Evolutionary conservation across 306 rosid genomes (phyloP), one percentile per base, ranked within the genome.

Genomic region (Cucurbita maxima): DNA sequence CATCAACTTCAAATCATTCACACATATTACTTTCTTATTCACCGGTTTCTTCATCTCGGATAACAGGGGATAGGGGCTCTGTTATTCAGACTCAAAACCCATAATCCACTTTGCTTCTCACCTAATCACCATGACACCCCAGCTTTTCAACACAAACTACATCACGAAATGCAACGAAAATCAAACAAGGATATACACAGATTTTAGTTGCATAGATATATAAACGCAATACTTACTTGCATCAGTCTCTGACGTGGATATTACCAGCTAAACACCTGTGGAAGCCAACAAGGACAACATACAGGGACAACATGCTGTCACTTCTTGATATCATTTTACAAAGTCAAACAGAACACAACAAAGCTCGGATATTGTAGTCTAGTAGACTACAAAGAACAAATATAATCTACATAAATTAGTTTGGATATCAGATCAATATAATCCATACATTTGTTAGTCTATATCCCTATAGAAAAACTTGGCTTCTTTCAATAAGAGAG

Each of bases 181-280:
- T 20, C 14, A 45, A 68, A 14, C 57, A 25, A 6, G 25, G 0
- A 45, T 25, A 68, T 14, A 47, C 19, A 68, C 34, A 30, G 16
- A 48, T 48, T 48, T 12, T 47, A 47, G 34, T 44, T 48, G 7
- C 5, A 22, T 18, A 7, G 13, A 53, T 30, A 55, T n/a, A 68
- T 15, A 7, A 22, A 50, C 9, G 30, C 59, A 50, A n/a, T 30
- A 10, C 53, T 48, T 48, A 48, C 53, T 13, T 48, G 53, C 53
- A 48, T 48, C 53, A 48, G 55, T 51, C 60, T 55, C 8, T 7
- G 55, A 64, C 52, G 61, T 20, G 34, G 45, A 30, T 55, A 4
- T 34, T 45, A 75, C 78, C 75, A 13, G 43, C 71, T 82, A 85
- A 73, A 83, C 86, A 67, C 78, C 86, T 80, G 81, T 37, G 36